A percentile compares a stretch with the other conserved stretches of the same genome.
Evolutionary conservation across 2,329 filamentous ascomycete genomes (phyloP).

Genomic region (Trichocomaceae sp.): DNA sequence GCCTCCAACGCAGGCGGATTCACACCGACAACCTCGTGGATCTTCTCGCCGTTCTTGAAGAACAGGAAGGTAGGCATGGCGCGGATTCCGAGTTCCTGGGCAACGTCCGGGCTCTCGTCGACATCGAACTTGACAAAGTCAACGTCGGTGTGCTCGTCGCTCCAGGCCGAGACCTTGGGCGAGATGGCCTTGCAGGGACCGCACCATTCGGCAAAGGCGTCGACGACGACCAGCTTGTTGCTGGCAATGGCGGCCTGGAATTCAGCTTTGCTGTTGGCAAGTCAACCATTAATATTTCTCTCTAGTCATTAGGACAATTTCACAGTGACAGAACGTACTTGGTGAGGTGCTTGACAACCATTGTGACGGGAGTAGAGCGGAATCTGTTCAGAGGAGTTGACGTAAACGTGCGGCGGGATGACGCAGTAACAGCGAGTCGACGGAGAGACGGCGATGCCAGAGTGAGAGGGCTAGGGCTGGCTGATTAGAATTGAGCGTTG

Average conservation of each 20-base stretch:
- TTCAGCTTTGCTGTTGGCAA: slow-evolving; percentile 48
- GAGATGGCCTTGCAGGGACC: slow-evolving; percentile 90
- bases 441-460: slow-evolving; percentile 19
- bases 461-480: slow-evolving; percentile 16
- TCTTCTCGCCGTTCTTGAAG: slow-evolving; percentile 72
- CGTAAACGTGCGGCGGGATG: slow-evolving; percentile 21
- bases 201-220: slow-evolving; percentile 88
- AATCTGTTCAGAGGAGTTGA: slow-evolving; percentile 30
- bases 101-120: slow-evolving; percentile 68
- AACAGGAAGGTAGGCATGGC: slow-evolving; percentile 90
- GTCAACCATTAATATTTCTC: slow-evolving; percentile 11
- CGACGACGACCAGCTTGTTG: slow-evolving; percentile 63
- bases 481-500: not conserved
- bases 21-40: slow-evolving; percentile 69
- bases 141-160: slow-evolving; percentile 51
- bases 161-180: slow-evolving; percentile 63
- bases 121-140: slow-evolving; percentile 89
- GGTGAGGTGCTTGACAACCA: slow-evolving; percentile 40
- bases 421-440: not conserved
- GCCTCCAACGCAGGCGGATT: slow-evolving; percentile 62
- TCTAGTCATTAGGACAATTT: no score
- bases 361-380: slow-evolving; percentile 38
- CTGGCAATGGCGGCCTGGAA: slow-evolving; percentile 46
- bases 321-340: slow-evolving; percentile 29
- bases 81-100: slow-evolving; percentile 69